Conservation (phyloP, 352 stramenopile species). For the Thalassiosira sp. region DNA sequence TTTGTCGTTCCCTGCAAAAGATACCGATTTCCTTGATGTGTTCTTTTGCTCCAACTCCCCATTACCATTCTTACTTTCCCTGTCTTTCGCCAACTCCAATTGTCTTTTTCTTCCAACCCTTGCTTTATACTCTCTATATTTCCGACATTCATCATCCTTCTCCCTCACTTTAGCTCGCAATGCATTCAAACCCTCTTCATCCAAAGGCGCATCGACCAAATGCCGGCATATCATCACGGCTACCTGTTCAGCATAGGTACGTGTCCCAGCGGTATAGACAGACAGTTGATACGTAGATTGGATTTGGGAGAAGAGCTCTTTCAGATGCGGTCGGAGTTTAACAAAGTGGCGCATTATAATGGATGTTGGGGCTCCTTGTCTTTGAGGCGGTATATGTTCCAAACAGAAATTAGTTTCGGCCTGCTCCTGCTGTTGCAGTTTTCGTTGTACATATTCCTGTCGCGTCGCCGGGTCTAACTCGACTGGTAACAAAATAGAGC, state of each 20-base stretch:
- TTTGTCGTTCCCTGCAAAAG: neutral
- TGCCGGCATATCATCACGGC: slow-evolving; percentile 87
- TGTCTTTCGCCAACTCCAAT: slow-evolving; percentile 27
- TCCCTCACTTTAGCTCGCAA: slow-evolving; percentile 48
- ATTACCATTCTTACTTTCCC: slow-evolving; percentile 10
- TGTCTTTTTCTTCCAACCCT: slow-evolving; percentile 26
- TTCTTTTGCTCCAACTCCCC: too few species aligned
- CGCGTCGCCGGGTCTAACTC: slow-evolving; percentile 24
- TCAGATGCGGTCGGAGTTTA: slow-evolving; percentile 90
- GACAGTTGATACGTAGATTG: slow-evolving; percentile 89
- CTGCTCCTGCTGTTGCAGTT: slow-evolving; percentile 19
- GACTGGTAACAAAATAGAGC: slow-evolving; percentile 63
- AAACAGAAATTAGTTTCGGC: slow-evolving; percentile 14
- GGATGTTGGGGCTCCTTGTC: slow-evolving; percentile 9
- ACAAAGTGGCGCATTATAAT: slow-evolving; percentile 87
- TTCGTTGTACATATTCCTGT: slow-evolving; percentile 40
- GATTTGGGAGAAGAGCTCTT: slow-evolving; percentile 87
- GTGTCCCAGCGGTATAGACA: slow-evolving; percentile 94
- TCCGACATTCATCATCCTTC: slow-evolving; percentile 28
- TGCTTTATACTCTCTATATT: slow-evolving; percentile 28
- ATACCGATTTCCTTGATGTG: slow-evolving; percentile 34
- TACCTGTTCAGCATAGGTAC: slow-evolving; percentile 92
- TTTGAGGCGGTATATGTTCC: slow-evolving; percentile 13
- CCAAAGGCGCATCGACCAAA: slow-evolving; percentile 54
- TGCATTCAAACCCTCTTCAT: slow-evolving; percentile 58